Percentiles rank a stretch among this genome's conserved stretches.
Conservation (phyloP, 2,329 filamentous ascomycete species). For the Calonectria hawksworthii region DNA sequence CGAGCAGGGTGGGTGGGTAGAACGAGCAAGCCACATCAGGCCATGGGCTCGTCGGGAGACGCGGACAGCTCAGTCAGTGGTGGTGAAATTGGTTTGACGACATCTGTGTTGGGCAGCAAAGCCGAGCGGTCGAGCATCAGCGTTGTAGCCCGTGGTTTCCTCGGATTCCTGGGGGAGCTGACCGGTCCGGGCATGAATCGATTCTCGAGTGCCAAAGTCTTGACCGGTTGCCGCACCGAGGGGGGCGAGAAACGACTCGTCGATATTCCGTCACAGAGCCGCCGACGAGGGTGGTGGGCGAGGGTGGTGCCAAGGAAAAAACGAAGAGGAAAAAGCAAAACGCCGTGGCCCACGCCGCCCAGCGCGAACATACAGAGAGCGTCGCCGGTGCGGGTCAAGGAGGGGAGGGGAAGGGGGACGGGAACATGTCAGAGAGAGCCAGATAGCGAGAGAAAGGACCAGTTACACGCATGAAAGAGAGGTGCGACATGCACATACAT, state of each 20-base stretch:
- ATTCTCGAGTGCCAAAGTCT: slow-evolving; percentile 13
- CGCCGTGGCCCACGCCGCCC: background rate
- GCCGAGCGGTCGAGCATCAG: background rate
- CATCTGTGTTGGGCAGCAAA: background rate
- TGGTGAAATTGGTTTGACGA: slow-evolving; percentile 24
- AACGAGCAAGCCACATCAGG: slow-evolving; percentile 33
- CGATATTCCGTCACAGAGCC: slow-evolving; percentile 15
- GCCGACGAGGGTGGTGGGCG: background rate
- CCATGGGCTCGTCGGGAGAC: slow-evolving; percentile 29
- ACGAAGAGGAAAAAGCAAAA: slow-evolving; percentile 16
- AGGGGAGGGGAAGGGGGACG: slow-evolving; percentile 24
- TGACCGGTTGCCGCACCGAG: slow-evolving; percentile 14
- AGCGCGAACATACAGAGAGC: slow-evolving; percentile 21
- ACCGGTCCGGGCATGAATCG: slow-evolving; percentile 1
- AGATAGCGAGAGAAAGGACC: background rate
- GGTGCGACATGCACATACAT: background rate
- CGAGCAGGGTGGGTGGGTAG: slow-evolving; percentile 24
- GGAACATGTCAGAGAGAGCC: slow-evolving; percentile 4
- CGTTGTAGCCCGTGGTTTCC: background rate
- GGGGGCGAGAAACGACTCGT: slow-evolving; percentile 18
- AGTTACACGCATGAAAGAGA: slow-evolving; percentile 9
- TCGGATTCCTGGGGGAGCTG: background rate
- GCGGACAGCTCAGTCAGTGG: background rate
- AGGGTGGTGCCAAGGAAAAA: background rate
- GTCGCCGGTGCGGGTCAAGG: slow-evolving; percentile 31